phyloP scores from a whole-genome alignment of 352 stramenopile species.

The Phytophthora pisi region DNA sequence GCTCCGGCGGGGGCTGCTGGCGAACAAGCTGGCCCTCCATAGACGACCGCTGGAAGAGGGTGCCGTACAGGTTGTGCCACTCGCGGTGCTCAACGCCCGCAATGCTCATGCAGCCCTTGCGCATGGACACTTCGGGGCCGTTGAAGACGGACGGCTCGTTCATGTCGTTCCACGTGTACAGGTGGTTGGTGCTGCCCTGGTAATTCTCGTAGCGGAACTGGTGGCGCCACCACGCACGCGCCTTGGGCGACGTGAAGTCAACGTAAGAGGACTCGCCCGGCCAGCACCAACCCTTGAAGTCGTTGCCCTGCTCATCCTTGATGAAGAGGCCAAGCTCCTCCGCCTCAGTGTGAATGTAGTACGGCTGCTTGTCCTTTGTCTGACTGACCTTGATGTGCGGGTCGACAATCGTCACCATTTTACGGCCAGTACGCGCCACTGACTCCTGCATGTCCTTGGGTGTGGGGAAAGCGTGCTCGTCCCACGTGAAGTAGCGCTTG shows the following conservation, averaged over 20 bases:
- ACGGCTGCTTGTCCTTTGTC: conserved; percentile 69
- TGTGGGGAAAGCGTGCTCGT: conserved; percentile 95
- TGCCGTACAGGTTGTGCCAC: conserved; percentile 99
- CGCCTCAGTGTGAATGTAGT: conserved; percentile 91
- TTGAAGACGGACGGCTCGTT: conserved; percentile 99
- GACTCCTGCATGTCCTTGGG: conserved; percentile 95
- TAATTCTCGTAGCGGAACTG: conserved; percentile 97
- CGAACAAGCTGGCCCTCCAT: conserved; percentile 91
- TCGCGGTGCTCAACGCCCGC: conserved; percentile 97
- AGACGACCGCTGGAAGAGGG: conserved; percentile 97
- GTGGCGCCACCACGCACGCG: conserved; percentile 96
- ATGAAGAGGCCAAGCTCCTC: conserved; percentile 94
- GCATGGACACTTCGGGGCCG: conserved; percentile 98
- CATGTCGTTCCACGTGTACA: conserved; percentile 99
- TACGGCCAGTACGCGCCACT: conserved; percentile 90
- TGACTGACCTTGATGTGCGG: conserved; percentile 98
- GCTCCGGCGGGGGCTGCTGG: conserved; percentile 59
- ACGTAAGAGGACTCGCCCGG: conserved; percentile 98
- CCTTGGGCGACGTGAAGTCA: conserved; percentile 95
- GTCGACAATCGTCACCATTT: conserved; percentile 99
- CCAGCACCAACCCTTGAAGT: conserved; percentile 99
- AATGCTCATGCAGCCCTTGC: conserved; percentile 93
- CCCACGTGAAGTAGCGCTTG: conserved; percentile 99
- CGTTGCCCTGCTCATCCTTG: conserved; percentile 95
- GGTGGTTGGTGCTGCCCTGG: conserved; percentile 85